Base-by-base conservation (phyloP, 352 stramenopile genomes). In the Pythium grandisporangium region DNA sequence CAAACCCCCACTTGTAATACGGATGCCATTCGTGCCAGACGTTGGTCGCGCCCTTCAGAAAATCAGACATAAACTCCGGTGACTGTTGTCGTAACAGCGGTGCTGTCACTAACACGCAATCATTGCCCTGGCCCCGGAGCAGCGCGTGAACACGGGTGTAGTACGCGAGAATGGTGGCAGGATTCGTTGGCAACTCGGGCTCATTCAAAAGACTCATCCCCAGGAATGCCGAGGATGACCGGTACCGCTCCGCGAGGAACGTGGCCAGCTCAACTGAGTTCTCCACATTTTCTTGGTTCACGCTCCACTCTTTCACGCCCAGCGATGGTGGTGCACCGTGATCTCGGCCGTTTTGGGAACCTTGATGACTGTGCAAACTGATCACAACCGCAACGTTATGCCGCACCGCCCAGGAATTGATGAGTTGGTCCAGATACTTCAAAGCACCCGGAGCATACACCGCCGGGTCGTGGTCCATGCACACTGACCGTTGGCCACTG, bases 271-370 rank as follows among this genome's bases (percentile, higher is more conserved):
- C 24, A 5, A 55, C 40, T 13, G 53, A 59, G 40, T 61, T 43
- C 20, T 41, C 40, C 4, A 63, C 48, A 24, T 58, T 68, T 2
- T 14, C 41, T 6, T 34, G 30, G 25, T 48, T 55, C 22, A 57
- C 26, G 34, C 38, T 57, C 58, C 53, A 68, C 22, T 51, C 38
- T 35, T 53, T 48, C 29, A 38, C 43, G 17, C 44, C 26, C 1
- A 33, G 8, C 2, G 37, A n/a, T 0, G 47, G 43, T 6, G 64
- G 20, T 1, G 56, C 66, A 27, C 55, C 67, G 48, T 84, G 69
- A 29, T 87, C 66, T 33, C 66, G 61, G 25, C 66, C 70, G 55
- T 78, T 83, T 45, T 85, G 66, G 1, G 52, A 72, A 16, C 72
- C 68, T 20, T 53, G 54, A 37, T 69, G 61, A 10, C 52, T 72